A percentile compares a stretch with the other conserved stretches of the same genome.
These are phyloP conservation scores for Alternaria triticina DNA, from an alignment of 2,329 filamentous ascomycete genomes.

Conservation along the genomic window DNA sequence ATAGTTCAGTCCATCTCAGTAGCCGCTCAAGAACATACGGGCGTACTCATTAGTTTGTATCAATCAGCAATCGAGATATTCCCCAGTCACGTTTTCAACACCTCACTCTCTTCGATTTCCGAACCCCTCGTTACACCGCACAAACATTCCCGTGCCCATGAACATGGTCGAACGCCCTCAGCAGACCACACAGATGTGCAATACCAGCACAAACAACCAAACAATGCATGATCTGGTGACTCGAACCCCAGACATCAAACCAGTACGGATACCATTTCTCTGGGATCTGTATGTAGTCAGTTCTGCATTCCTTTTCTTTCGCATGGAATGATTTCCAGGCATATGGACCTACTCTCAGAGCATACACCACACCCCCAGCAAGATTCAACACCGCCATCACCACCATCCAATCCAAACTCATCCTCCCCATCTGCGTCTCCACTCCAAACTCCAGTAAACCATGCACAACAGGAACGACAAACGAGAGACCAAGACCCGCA, in stretches of 20 bases:
- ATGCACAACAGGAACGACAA: not conserved
- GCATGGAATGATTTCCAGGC: not conserved
- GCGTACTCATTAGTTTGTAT: no score
- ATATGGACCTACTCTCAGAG: not conserved
- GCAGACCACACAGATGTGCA: conserved; percentile 40
- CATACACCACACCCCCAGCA: not conserved
- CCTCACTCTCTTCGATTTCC: no score
- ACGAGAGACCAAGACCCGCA: not conserved
- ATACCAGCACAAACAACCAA: conserved; percentile 54
- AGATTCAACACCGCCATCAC: conserved; percentile 20
- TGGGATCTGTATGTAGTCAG: conserved; percentile 44
- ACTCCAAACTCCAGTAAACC: conserved; percentile 16
- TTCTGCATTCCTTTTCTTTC: not conserved
- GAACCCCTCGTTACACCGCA: not conserved
- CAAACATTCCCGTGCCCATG: conserved; percentile 8
- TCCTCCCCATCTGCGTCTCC: conserved; percentile 18
- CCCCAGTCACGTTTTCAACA: no score
- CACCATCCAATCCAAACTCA: conserved; percentile 29
- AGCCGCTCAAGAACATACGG: no score
- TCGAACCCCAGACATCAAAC: conserved; percentile 57
- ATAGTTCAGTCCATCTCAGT: no score
- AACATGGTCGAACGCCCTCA: conserved; percentile 48
- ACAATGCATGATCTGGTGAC: conserved; percentile 59
- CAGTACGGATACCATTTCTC: conserved; percentile 52
- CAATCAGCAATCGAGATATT: no score